These are phyloP conservation scores for Tylopilus felleus DNA, from an alignment of 768 basidiomycete species.

Conservation along the genomic window DNA sequence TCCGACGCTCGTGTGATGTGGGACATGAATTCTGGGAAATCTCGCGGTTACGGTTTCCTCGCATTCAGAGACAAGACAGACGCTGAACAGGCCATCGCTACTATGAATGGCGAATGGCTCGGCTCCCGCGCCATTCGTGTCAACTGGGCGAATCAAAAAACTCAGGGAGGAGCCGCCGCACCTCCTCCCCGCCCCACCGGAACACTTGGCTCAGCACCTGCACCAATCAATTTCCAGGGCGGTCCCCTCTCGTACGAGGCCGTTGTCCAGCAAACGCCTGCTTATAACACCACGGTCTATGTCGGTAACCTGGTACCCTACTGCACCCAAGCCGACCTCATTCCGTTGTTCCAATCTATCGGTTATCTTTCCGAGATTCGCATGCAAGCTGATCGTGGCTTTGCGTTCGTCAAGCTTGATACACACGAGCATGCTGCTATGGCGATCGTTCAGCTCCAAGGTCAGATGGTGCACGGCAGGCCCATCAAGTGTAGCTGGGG, in stretches of 20 bases:
- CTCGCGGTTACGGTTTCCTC: constrained; percentile 96
- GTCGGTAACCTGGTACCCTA: constrained; percentile 98
- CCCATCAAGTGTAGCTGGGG: constrained; percentile 99
- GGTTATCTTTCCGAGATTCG: constrained; percentile 98
- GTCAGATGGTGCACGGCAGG: constrained; percentile 94
- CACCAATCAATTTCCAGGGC: constrained; percentile 88
- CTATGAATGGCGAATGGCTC: constrained; percentile 99
- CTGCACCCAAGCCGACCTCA: constrained; percentile 95
- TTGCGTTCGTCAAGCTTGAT: constrained; percentile 98
- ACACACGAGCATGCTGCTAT: constrained; percentile 98
- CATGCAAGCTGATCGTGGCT: constrained; percentile 98
- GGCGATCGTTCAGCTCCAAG: constrained; percentile 96
- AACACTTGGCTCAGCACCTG: constrained; percentile 64
- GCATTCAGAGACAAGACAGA: constrained; percentile 99
- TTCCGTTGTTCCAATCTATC: constrained; percentile 97
- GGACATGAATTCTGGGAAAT: constrained; percentile 99
- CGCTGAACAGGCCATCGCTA: constrained; percentile 97
- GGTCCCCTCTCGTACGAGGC: constrained; percentile 88
- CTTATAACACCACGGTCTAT: constrained; percentile 95
- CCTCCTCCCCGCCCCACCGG: constrained; percentile 41
- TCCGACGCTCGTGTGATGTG: constrained; percentile 99
- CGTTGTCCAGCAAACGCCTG: constrained; percentile 90
- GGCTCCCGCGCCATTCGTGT: constrained; percentile 97
- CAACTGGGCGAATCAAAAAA: constrained; percentile 99
- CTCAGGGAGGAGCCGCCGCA: constrained; percentile 53